Conservation (phyloP, 2,329 filamentous ascomycete genomes). For the Exophiala sp. region DNA sequence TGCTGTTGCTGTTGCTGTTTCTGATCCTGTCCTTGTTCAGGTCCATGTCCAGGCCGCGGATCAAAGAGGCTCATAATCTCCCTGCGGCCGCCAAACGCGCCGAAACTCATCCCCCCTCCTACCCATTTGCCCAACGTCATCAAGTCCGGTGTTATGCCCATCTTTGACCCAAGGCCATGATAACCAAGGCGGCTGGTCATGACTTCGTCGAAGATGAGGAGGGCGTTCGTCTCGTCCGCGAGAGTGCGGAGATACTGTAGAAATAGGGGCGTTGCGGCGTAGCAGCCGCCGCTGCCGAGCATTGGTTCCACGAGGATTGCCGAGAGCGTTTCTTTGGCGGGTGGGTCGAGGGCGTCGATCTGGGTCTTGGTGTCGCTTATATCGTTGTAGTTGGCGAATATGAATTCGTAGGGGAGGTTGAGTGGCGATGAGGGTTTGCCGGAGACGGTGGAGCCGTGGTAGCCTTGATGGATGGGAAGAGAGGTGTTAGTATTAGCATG, state of each 20-base stretch:
- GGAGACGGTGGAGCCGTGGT: conserved; percentile 60
- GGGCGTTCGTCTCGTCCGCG: conserved; percentile 45
- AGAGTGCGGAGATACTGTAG: conserved; percentile 46
- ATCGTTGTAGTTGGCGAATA: conserved; percentile 60
- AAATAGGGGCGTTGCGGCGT: conserved; percentile 49
- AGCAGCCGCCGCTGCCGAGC: conserved; percentile 58
- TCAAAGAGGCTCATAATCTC: conserved; percentile 56
- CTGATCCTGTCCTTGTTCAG: too few relatives aligned
- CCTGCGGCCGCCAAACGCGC: conserved; percentile 57
- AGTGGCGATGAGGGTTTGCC: conserved; percentile 29
- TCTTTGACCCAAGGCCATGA: conserved; percentile 43
- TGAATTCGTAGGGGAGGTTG: conserved; percentile 51
- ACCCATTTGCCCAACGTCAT: conserved; percentile 62
- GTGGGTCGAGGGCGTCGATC: conserved; percentile 35
- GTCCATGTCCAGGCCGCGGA: conserved; percentile 40
- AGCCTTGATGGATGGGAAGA: too few relatives aligned
- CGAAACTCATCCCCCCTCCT: conserved; percentile 61
- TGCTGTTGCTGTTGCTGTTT: too few relatives aligned
- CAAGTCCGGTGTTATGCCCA: conserved; percentile 47
- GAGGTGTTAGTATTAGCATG: too few relatives aligned
- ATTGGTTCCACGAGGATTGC: conserved; percentile 62
- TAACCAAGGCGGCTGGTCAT: conserved; percentile 56
- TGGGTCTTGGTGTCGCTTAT: conserved; percentile 41
- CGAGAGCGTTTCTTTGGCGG: conserved; percentile 44
- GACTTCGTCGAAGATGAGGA: conserved; percentile 64